phyloP scores from a whole-genome alignment of 371 early-diverging fungal species.

The Thermomucor indicae-seudaticae region DNA sequence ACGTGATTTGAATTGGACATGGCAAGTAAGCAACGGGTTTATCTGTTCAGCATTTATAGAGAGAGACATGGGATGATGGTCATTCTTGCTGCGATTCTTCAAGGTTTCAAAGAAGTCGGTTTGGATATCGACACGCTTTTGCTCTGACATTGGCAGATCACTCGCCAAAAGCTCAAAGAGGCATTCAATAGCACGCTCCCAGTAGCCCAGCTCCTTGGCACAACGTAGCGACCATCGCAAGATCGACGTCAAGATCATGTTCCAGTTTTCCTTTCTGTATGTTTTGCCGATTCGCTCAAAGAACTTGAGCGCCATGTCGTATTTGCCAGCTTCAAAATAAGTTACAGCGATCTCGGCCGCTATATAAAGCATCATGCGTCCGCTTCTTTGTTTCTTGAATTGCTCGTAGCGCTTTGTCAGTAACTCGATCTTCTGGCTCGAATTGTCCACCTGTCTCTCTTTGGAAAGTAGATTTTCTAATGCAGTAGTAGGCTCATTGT shows the following conservation, averaged over 20 bases:
- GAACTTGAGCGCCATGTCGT: slow-evolving; percentile 84
- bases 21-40: slow-evolving; percentile 54
- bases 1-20: slow-evolving; percentile 42
- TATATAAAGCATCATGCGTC: slow-evolving; percentile 79
- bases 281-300: slow-evolving; percentile 87
- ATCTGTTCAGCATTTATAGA: slow-evolving; percentile 69
- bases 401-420: slow-evolving; percentile 87
- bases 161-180: slow-evolving; percentile 68
- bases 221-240: slow-evolving; percentile 66
- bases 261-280: slow-evolving; percentile 86
- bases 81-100: not conserved
- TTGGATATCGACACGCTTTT: slow-evolving; percentile 45
- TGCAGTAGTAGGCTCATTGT: not conserved
- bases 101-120: slow-evolving; percentile 38
- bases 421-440: slow-evolving; percentile 68
- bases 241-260: slow-evolving; percentile 63
- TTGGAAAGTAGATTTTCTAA: slow-evolving; percentile 4
- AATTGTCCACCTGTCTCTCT: slow-evolving; percentile 64
- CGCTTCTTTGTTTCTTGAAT: slow-evolving; percentile 69
- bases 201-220: slow-evolving; percentile 62
- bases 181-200: slow-evolving; percentile 63
- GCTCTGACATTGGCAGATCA: slow-evolving; percentile 34
- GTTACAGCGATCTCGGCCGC: slow-evolving; percentile 86
- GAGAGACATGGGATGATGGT: slow-evolving; percentile 24
- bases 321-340: slow-evolving; percentile 73